Evolutionary conservation across 2,329 filamentous ascomycete genomes (phyloP).

Genomic region (Colletotrichum sp.): DNA sequence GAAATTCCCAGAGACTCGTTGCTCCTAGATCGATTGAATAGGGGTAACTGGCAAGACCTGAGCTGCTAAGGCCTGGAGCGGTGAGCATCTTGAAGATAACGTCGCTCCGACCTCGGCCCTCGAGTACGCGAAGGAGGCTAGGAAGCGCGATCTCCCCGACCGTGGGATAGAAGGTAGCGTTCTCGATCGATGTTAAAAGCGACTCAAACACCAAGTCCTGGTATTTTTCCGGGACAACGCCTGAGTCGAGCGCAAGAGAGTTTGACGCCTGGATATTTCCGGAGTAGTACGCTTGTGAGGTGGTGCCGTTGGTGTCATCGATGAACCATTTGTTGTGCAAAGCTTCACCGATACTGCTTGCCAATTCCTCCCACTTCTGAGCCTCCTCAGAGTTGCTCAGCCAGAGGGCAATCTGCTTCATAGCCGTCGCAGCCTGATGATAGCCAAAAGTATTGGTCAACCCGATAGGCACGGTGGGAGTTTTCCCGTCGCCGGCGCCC

Average conservation of each 20-base stretch:
- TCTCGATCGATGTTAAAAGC: not conserved
- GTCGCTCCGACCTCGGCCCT: not conserved
- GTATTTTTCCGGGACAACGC: not conserved
- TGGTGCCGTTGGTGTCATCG: not conserved
- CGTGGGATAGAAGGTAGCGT: not conserved
- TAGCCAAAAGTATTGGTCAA: constrained; percentile 12
- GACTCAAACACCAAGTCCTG: not conserved
- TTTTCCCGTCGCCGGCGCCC: not conserved
- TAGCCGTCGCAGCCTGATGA: not conserved
- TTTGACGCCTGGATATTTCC: constrained; percentile 6
- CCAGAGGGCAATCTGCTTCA: not conserved
- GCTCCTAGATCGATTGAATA: constrained; percentile 2
- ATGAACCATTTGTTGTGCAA: constrained; percentile 14
- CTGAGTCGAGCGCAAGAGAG: constrained; percentile 4
- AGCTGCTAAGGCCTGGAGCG: not conserved
- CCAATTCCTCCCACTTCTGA: not conserved
- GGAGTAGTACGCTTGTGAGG: not conserved
- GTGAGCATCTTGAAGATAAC: constrained; percentile 9
- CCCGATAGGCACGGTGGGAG: not conserved
- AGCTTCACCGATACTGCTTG: not conserved
- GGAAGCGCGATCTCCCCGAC: constrained; percentile 18
- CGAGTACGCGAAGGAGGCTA: constrained; percentile 2
- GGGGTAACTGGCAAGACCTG: not conserved
- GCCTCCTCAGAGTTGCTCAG: not conserved
- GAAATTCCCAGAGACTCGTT: constrained; percentile 5